A percentile compares a stretch with the other conserved stretches of the same genome.
phyloP scores from a whole-genome alignment of 2,329 filamentous ascomycete genomes.

The Scedosporium dehoogii region DNA sequence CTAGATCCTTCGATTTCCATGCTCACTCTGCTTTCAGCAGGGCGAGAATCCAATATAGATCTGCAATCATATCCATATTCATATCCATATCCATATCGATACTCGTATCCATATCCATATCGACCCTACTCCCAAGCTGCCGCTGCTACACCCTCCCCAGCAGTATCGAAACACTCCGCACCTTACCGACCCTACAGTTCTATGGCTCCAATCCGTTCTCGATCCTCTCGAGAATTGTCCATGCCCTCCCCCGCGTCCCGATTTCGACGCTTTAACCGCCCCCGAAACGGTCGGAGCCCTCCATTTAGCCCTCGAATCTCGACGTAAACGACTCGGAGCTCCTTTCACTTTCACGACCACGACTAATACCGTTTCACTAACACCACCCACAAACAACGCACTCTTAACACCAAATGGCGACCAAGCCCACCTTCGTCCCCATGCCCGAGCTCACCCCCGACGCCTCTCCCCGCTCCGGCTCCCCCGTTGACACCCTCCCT shows the following conservation, averaged over 20 bases:
- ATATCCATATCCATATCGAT: background rate
- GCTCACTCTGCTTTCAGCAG: background rate
- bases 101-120: background rate
- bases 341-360: background rate
- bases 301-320: conserved; percentile 3
- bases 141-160: background rate
- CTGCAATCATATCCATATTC: background rate
- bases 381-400: background rate
- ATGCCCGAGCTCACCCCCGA: conserved; percentile 49
- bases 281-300: conserved; percentile 1
- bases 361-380: background rate
- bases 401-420: background rate
- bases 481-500: conserved; percentile 22
- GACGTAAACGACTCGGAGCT: background rate
- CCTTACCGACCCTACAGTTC: background rate
- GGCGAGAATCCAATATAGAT: background rate
- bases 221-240: background rate
- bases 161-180: background rate
- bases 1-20: background rate
- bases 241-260: background rate
- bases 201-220: conserved; percentile 5
- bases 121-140: background rate
- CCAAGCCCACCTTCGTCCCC: conserved; percentile 22
- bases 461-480: conserved; percentile 39
- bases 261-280: background rate